These are phyloP conservation scores for Tricholoma terreum DNA, from an alignment of 768 basidiomycete genomes.

Conservation along the genomic window DNA sequence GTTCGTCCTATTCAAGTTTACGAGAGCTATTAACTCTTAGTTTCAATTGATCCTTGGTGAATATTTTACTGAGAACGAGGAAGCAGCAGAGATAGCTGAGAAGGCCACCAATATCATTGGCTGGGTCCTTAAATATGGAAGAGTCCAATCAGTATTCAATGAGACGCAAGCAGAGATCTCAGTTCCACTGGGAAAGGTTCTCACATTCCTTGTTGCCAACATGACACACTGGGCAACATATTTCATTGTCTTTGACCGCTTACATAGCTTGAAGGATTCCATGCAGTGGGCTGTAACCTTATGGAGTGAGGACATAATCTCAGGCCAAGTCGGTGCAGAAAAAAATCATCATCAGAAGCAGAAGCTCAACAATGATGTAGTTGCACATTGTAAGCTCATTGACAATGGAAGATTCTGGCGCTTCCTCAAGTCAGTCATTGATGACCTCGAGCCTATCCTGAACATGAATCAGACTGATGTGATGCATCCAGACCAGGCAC, in stretches of 20 bases:
- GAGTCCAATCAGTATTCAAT: slow-evolving; percentile 24
- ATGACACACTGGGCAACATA: slow-evolving; percentile 28
- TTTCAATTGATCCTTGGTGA: slow-evolving; percentile 22
- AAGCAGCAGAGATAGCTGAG: slow-evolving; percentile 18
- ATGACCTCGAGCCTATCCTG: slow-evolving; percentile 26
- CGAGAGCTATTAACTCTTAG: slow-evolving; percentile 4
- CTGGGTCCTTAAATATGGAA: slow-evolving; percentile 23
- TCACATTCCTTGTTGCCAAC: slow-evolving; percentile 25
- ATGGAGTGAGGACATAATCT: slow-evolving; percentile 17
- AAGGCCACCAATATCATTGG: slow-evolving; percentile 24
- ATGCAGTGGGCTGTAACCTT: slow-evolving; percentile 18
- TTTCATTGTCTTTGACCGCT: slow-evolving; percentile 20
- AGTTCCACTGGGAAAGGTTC: slow-evolving; percentile 15
- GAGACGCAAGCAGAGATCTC: slow-evolving; percentile 13
- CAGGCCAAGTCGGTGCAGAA: slow-evolving; percentile 25
- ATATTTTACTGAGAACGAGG: slow-evolving; percentile 20
- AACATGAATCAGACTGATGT: slow-evolving; percentile 21
- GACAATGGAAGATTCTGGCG: slow-evolving; percentile 18
- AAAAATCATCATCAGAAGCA: slow-evolving; percentile 20
- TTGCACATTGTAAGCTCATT: slow-evolving; percentile 19
- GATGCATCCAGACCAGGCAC: slow-evolving; percentile 23
- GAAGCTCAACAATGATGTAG: slow-evolving; percentile 16
- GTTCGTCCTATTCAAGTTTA: background rate
- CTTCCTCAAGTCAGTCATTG: slow-evolving; percentile 16
- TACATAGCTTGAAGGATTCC: slow-evolving; percentile 19